Conservation (phyloP, 2,329 filamentous ascomycete genomes). For the Penicillium sp. region DNA sequence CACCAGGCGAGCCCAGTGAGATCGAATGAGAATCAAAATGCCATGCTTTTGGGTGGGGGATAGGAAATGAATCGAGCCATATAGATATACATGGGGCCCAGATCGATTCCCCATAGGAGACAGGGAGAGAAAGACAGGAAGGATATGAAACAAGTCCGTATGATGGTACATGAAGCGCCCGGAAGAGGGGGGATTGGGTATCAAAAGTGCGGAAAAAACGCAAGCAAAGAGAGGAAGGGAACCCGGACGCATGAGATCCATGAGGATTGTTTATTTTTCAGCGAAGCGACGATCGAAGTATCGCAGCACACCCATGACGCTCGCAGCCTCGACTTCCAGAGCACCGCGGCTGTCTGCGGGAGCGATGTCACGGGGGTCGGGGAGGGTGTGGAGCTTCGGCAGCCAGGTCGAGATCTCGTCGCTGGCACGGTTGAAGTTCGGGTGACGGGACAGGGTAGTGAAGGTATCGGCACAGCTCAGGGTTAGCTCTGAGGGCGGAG, state of each 20-base stretch:
- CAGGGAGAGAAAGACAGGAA: not conserved
- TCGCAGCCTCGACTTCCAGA: slow-evolving; percentile 77
- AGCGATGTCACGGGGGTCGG: slow-evolving; percentile 39
- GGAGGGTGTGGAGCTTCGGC: slow-evolving; percentile 65
- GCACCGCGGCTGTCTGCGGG: slow-evolving; percentile 49
- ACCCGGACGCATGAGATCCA: slow-evolving; percentile 7
- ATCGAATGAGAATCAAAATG: slow-evolving; percentile 1
- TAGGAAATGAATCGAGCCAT: slow-evolving; percentile 3
- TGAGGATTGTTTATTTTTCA: slow-evolving; percentile 33
- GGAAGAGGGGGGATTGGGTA: slow-evolving; percentile 21
- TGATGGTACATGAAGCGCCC: slow-evolving; percentile 25
- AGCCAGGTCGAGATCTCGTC: slow-evolving; percentile 76
- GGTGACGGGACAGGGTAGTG: slow-evolving; percentile 74
- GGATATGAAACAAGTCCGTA: slow-evolving; percentile 14
- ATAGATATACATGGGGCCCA: not conserved
- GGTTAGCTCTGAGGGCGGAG: slow-evolving; percentile 39
- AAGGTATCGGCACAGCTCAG: slow-evolving; percentile 74
- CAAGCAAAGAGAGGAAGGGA: slow-evolving; percentile 12
- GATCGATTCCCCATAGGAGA: not conserved
- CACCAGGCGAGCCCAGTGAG: not conserved
- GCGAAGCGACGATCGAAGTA: slow-evolving; percentile 74
- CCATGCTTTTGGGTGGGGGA: slow-evolving; percentile 7
- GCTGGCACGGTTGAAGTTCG: slow-evolving; percentile 70
- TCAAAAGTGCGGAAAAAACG: slow-evolving; percentile 19
- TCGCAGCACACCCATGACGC: slow-evolving; percentile 81